Evolutionary conservation across 2,329 filamentous ascomycete genomes (phyloP).

Genomic region (Ophiostoma populinum): DNA sequence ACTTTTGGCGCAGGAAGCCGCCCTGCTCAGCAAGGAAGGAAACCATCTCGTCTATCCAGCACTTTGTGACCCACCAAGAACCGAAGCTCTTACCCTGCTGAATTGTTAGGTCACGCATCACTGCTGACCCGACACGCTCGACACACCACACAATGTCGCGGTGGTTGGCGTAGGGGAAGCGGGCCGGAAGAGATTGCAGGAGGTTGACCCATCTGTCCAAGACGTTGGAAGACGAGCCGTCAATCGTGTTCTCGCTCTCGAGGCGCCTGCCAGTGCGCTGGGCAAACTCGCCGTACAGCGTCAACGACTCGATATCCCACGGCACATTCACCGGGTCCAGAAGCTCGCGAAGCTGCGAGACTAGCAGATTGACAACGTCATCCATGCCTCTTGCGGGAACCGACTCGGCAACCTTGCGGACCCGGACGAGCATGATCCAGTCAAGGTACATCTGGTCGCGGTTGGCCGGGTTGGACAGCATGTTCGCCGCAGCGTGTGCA

Average conservation of each 20-base stretch:
- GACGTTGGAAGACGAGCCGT: slow-evolving; percentile 40
- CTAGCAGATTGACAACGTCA: slow-evolving; percentile 42
- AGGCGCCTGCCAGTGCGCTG: slow-evolving; percentile 28
- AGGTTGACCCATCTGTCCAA: slow-evolving; percentile 67
- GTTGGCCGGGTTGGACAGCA: slow-evolving; percentile 76
- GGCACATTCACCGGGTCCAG: slow-evolving; percentile 50
- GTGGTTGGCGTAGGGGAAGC: slow-evolving; percentile 58
- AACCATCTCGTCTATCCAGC: slow-evolving; percentile 90
- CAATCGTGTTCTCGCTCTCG: slow-evolving; percentile 20
- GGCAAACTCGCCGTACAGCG: slow-evolving; percentile 40
- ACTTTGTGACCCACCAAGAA: slow-evolving; percentile 92
- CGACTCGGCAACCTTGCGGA: slow-evolving; percentile 45
- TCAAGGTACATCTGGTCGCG: slow-evolving; percentile 92
- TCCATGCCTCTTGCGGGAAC: slow-evolving; percentile 48
- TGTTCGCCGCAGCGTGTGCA: slow-evolving; percentile 83
- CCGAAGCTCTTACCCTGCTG: slow-evolving; percentile 64
- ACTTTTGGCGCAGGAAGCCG: slow-evolving; percentile 57
- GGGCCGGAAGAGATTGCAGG: slow-evolving; percentile 46
- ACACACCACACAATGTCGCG: slow-evolving; percentile 62
- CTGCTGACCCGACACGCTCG: slow-evolving; percentile 56
- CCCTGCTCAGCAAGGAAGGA: slow-evolving; percentile 79
- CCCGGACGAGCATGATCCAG: slow-evolving; percentile 53
- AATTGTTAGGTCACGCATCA: slow-evolving; percentile 68
- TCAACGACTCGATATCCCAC: slow-evolving; percentile 46
- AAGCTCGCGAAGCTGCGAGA: slow-evolving; percentile 52